Evolutionary conservation across 2,329 filamentous ascomycete genomes (phyloP).

Genomic region (Amylocarpus encephaloides): DNA sequence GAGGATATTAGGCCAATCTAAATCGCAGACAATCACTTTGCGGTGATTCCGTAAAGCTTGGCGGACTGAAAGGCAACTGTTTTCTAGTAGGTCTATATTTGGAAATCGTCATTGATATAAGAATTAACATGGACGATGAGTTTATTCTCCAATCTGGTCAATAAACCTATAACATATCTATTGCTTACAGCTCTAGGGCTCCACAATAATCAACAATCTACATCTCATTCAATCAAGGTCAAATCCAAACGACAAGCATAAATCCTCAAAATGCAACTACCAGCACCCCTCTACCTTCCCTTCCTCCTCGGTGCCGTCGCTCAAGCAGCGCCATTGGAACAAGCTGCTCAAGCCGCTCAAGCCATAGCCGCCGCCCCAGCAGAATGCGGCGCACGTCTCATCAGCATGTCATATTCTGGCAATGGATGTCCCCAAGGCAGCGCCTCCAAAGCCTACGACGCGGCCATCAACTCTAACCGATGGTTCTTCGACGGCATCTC

Average conservation of each 20-base stretch:
- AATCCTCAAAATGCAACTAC: not conserved
- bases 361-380: not conserved
- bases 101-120: no score
- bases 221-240: not conserved
- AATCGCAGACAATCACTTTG: not conserved
- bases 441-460: not conserved
- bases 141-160: no score
- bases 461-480: not conserved
- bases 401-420: conserved; percentile 3
- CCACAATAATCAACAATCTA: no score
- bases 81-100: not conserved
- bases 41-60: not conserved
- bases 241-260: not conserved
- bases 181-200: not conserved
- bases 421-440: conserved; percentile 6
- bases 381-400: not conserved
- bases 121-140: no score
- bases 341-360: not conserved
- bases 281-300: not conserved
- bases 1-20: not conserved
- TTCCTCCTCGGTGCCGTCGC: not conserved
- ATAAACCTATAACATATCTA: not conserved
- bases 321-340: not conserved
- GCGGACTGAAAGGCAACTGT: not conserved
- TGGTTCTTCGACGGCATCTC: conserved; percentile 1